Conservation (phyloP, 1,284 basidiomycete genomes). For the Malassezia japonica region DNA sequence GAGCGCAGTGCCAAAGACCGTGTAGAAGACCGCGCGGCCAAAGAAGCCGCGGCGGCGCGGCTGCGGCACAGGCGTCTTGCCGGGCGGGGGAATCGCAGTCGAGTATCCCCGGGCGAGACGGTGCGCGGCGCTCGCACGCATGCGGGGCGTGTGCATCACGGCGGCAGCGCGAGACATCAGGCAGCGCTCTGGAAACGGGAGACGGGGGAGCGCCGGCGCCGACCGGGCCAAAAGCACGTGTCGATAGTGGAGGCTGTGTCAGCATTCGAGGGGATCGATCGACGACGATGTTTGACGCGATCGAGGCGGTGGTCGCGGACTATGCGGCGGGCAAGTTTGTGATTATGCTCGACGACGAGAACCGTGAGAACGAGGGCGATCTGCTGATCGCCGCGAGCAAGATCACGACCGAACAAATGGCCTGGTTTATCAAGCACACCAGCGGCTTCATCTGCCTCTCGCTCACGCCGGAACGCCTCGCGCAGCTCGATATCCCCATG, state of each 20-base stretch:
- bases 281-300: constrained; percentile 36
- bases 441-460: constrained; percentile 94
- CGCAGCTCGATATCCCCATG: constrained; percentile 77
- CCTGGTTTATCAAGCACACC: constrained; percentile 90
- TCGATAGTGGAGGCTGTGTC: constrained; percentile 1
- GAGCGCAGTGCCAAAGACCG: constrained; percentile 24
- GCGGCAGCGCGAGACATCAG: constrained; percentile 9
- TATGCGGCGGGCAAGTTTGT: constrained; percentile 38
- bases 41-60: neutral
- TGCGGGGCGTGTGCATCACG: constrained; percentile 9
- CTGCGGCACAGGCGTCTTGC: neutral
- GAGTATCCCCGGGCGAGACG: neutral
- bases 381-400: constrained; percentile 37
- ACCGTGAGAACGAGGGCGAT: constrained; percentile 48
- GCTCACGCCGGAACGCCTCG: constrained; percentile 65
- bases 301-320: constrained; percentile 30
- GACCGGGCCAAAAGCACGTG: constrained; percentile 8
- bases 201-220: neutral
- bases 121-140: neutral
- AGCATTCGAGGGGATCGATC: no score
- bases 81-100: neutral
- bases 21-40: constrained; percentile 17
- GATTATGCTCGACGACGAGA: constrained; percentile 45
- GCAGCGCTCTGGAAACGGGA: constrained; percentile 5
- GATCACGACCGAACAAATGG: constrained; percentile 91